These are phyloP conservation scores for Atkinsonella texensis DNA, from an alignment of 2,329 filamentous ascomycete genomes.

Conservation along the genomic window DNA sequence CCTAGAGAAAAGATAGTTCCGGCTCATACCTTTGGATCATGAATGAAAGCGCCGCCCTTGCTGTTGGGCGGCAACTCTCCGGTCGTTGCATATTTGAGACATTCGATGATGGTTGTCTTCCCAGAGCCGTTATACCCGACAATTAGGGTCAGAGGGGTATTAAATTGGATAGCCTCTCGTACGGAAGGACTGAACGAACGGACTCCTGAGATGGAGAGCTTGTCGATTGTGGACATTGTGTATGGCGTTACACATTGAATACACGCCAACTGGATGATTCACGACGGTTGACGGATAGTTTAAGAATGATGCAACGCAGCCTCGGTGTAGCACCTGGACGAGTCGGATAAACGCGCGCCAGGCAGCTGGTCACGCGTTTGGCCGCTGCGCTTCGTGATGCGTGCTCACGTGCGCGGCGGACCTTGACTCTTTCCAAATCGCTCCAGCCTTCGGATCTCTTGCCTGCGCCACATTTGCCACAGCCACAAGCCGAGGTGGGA, in stretches of 20 bases:
- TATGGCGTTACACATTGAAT: conserved; percentile 7
- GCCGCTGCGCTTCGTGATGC: neutral
- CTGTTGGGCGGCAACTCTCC: conserved; percentile 88
- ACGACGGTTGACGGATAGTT: too few species aligned
- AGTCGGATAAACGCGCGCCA: conserved; percentile 3
- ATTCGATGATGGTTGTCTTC: conserved; percentile 98
- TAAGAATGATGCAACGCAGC: too few species aligned
- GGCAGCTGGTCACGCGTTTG: conserved; percentile 1
- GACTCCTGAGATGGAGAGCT: conserved; percentile 69
- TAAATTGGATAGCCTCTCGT: conserved; percentile 74
- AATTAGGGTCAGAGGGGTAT: conserved; percentile 85
- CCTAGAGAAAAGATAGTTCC: too few species aligned
- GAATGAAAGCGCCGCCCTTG: conserved; percentile 83
- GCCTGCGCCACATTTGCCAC: neutral
- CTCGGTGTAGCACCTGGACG: neutral
- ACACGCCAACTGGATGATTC: neutral
- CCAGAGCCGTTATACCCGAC: conserved; percentile 96
- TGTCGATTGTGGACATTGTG: conserved; percentile 70
- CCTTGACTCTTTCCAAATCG: too few species aligned
- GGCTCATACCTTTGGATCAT: conserved; percentile 69
- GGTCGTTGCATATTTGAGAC: conserved; percentile 94
- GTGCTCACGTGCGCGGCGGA: conserved; percentile 4
- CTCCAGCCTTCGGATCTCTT: neutral
- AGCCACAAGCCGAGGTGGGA: too few species aligned
- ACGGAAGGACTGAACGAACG: conserved; percentile 74